Evolutionary conservation across 192 early-diverging fungal species (phyloP).

Genomic region (Pilobolus umbonatus): DNA sequence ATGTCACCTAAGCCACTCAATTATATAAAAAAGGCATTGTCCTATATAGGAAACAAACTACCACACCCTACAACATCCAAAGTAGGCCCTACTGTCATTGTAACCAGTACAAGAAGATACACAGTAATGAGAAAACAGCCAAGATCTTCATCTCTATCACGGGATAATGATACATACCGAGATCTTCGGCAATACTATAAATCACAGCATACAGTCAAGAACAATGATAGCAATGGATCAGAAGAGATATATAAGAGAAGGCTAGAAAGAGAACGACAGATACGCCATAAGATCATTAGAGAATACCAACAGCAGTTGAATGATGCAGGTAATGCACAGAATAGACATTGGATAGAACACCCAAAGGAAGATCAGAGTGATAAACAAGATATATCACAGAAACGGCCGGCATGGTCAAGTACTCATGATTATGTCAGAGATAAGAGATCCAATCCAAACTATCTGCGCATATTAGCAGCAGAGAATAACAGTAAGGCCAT

Average conservation of each 20-base stretch:
- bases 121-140: too few species aligned
- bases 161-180: slow-evolving; percentile 1
- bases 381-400: background rate
- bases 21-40: too few species aligned
- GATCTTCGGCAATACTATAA: slow-evolving; percentile 5
- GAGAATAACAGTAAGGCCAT: background rate
- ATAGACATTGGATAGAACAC: slow-evolving; percentile 11
- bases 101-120: too few species aligned
- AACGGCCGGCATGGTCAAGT: background rate
- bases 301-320: background rate
- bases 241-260: background rate
- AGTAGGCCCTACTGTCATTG: background rate
- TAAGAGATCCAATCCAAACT: background rate
- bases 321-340: background rate
- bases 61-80: background rate
- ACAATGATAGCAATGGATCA: background rate
- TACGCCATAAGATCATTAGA: slow-evolving; percentile 6
- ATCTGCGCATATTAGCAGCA: background rate
- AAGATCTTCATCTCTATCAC: background rate
- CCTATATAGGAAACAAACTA: too few species aligned
- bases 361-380: background rate
- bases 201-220: background rate
- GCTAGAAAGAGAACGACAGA: slow-evolving; percentile 1
- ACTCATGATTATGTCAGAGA: background rate
- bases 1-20: too few species aligned